Evolutionary conservation across 2,329 filamentous ascomycete species (phyloP).

Genomic region (Magnaporthiopsis rhizophila): DNA sequence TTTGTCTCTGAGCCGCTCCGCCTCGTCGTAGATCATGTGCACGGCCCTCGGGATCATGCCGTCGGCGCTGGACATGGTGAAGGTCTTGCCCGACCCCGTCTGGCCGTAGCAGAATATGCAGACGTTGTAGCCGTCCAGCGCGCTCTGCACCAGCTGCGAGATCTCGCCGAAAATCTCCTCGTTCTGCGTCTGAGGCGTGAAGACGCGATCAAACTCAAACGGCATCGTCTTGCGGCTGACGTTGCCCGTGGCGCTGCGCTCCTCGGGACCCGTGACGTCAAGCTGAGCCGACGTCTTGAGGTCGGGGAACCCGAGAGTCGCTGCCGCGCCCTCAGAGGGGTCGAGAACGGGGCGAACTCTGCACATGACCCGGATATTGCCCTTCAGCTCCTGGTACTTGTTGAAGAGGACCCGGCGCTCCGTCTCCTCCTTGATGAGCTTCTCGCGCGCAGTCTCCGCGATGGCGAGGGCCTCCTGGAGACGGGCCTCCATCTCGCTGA

Average conservation of each 20-base stretch:
- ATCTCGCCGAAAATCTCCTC: slow-evolving; percentile 91
- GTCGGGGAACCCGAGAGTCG: slow-evolving; percentile 72
- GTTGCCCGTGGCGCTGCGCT: slow-evolving; percentile 70
- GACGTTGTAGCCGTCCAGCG: slow-evolving; percentile 94
- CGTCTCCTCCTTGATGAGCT: slow-evolving; percentile 85
- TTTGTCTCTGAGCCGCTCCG: slow-evolving; percentile 75
- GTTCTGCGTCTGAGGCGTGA: slow-evolving; percentile 70
- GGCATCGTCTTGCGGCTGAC: slow-evolving; percentile 70
- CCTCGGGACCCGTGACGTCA: slow-evolving; percentile 72
- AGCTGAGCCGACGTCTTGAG: slow-evolving; percentile 84
- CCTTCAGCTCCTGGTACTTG: slow-evolving; percentile 94
- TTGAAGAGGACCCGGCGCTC: slow-evolving; percentile 89
- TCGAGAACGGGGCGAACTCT: slow-evolving; percentile 72
- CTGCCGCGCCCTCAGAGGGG: slow-evolving; percentile 52
- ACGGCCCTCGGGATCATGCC: slow-evolving; percentile 95
- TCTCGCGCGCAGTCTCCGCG: slow-evolving; percentile 66
- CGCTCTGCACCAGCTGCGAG: slow-evolving; percentile 91
- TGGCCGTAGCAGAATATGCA: slow-evolving; percentile 99
- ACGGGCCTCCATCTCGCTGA: slow-evolving; percentile 70
- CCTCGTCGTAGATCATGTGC: slow-evolving; percentile 86
- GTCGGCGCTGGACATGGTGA: slow-evolving; percentile 84
- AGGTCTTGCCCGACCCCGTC: slow-evolving; percentile 93
- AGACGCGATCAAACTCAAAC: slow-evolving; percentile 92
- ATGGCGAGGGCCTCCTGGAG: slow-evolving; percentile 68
- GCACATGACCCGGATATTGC: slow-evolving; percentile 98